phyloP scores from a whole-genome alignment of 306 rosid species.

The Rosa multiflora region DNA sequence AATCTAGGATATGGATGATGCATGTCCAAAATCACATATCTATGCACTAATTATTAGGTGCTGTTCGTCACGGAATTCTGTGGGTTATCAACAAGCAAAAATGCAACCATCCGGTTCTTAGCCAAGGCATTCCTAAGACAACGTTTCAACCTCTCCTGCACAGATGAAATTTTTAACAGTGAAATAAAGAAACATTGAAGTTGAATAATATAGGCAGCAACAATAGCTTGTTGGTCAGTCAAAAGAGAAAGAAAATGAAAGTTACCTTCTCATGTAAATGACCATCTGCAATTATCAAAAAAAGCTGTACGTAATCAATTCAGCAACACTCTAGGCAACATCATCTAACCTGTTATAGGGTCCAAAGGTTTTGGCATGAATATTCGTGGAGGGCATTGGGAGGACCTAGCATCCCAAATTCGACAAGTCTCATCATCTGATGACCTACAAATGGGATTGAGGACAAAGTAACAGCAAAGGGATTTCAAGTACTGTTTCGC shows the following conservation, averaged over 20 bases:
- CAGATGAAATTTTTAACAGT: constrained; percentile 4
- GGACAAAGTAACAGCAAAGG: constrained; percentile 11
- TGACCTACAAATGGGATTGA: constrained; percentile 45
- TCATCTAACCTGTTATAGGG: constrained; percentile 56
- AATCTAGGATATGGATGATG: too few relatives aligned
- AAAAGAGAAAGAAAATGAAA: background rate
- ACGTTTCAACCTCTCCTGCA: constrained; percentile 60
- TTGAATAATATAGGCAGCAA: background rate
- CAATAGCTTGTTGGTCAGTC: background rate
- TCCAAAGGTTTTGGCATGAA: constrained; percentile 70
- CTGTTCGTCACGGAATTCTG: constrained; percentile 61
- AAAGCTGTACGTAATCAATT: constrained; percentile 51
- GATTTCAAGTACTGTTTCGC: background rate
- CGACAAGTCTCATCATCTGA: constrained; percentile 95
- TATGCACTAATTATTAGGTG: too few relatives aligned
- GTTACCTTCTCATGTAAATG: constrained; percentile 70
- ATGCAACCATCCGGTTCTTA: constrained; percentile 79
- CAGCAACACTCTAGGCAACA: constrained; percentile 20
- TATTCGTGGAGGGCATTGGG: constrained; percentile 58
- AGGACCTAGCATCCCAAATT: constrained; percentile 84
- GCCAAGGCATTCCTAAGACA: constrained; percentile 52
- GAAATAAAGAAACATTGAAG: background rate
- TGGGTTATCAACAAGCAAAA: constrained; percentile 73
- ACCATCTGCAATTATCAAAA: constrained; percentile 85
- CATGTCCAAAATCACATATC: too few relatives aligned